Evolutionary conservation across 345 rosid genomes (phyloP).

Genomic region (Linum tenue): DNA sequence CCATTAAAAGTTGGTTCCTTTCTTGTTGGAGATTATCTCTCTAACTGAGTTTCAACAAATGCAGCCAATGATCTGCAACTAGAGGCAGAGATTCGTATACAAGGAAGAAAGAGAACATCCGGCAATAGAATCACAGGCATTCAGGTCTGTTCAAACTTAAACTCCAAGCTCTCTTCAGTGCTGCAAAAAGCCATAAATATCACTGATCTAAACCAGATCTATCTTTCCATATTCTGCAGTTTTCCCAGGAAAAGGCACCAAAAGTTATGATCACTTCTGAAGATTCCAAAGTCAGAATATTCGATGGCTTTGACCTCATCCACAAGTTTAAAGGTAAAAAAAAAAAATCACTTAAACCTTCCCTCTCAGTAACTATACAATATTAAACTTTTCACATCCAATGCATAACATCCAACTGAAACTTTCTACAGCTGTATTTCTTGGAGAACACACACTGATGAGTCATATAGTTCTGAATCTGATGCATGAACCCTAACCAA

Average conservation of each 20-base stretch:
- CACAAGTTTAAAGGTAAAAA: conserved; percentile 62
- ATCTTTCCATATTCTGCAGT: conserved; percentile 32
- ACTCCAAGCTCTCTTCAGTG: background rate
- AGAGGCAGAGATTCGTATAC: conserved; percentile 39
- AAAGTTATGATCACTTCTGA: conserved; percentile 66
- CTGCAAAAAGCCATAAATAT: background rate
- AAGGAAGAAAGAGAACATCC: conserved; percentile 34
- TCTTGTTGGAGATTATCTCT: background rate
- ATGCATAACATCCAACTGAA: background rate
- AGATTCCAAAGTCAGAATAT: conserved; percentile 59
- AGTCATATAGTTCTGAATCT: background rate
- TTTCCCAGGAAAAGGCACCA: conserved; percentile 37
- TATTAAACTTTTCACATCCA: background rate
- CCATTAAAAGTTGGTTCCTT: background rate
- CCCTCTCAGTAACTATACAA: no score
- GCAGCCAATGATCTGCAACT: conserved; percentile 39
- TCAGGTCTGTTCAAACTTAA: conserved; percentile 28
- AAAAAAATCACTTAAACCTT: background rate
- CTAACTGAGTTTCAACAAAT: conserved; percentile 6
- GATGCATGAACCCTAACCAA: background rate
- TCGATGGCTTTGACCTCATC: conserved; percentile 46
- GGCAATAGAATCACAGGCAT: conserved; percentile 63
- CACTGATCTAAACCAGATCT: background rate
- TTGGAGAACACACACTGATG: background rate
- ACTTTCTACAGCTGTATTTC: no score